Base-by-base conservation (phyloP, 306 rosid species). In the Senna siamea region DNA sequence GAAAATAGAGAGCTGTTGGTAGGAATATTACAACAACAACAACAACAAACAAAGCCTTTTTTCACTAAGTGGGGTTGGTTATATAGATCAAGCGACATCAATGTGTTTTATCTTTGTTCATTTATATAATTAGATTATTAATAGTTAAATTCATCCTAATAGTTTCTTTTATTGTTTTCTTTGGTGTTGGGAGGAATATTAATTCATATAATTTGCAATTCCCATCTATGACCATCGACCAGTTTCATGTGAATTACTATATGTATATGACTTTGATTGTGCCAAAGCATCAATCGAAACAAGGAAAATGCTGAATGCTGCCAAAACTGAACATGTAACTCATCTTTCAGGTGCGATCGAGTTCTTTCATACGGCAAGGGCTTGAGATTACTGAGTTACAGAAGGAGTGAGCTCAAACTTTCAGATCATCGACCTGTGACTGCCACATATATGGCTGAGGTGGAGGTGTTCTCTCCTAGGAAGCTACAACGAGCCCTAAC, bases 351-450 rank as follows among this genome's bases (percentile, higher is more conserved):
- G 99, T 95, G 99, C 58, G 99, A 92, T 76, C 96, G 98, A 15
- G 79, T 95, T 78, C 96, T 95, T 79, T 92, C 97, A 7, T 80
- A 79, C 19, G 99, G 99, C 15, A 90, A 87, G 62, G 96, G 96
- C 65, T 75, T 95, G 87, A 92, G 74, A 76, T 78, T 88, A 74
- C 69, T 85, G 84, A 81, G 73, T 26, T 92, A 95, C 62, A 85
- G 85, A 80, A 85, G 99, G 71, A 37, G 79, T 28, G 99, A 84
- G 65, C 72, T 77, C 53, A 84, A 77, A 69, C 46, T 80, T 12
- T 95, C 99, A 4, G 99, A 95, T 82, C 99, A 95, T 83, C 87
- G 99, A 71, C 99, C 99, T 2, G 99, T 95, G 83, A 87, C 87
- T 8, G 98, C 99, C 34, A 88, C 91, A 46, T 95, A 80, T 34